Percentiles rank a stretch among this genome's conserved stretches.
phyloP scores from a whole-genome alignment of 306 rosid species.

The Luffa acutangula region DNA sequence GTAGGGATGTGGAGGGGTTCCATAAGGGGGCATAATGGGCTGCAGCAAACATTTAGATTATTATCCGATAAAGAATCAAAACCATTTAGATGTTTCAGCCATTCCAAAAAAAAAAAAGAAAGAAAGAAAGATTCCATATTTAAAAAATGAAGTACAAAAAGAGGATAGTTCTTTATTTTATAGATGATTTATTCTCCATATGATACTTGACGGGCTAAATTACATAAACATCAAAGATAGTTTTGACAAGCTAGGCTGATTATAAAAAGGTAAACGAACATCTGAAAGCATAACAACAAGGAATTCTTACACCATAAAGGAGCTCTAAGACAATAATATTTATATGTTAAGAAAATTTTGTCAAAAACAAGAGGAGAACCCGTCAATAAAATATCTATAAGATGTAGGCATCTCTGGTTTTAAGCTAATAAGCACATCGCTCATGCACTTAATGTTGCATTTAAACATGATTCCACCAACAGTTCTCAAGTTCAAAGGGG shows the following conservation, averaged over 20 bases:
- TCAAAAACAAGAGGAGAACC: neutral
- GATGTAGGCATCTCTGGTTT: neutral
- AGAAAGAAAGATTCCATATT: too few relatives aligned
- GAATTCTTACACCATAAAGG: neutral
- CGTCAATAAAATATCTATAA: neutral
- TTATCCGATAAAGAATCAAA: neutral
- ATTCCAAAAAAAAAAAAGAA: neutral
- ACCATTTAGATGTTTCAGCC: neutral
- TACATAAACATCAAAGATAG: neutral
- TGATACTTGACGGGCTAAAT: neutral
- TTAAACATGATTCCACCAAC: neutral
- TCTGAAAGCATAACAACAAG: neutral
- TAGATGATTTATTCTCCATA: neutral
- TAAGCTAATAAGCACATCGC: neutral
- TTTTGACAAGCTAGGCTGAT: neutral
- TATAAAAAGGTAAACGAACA: neutral
- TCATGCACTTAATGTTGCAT: neutral
- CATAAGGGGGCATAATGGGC: slow-evolving; percentile 98
- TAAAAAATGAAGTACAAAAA: neutral
- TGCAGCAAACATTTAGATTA: slow-evolving; percentile 30
- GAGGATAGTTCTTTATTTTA: neutral
- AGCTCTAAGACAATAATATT: neutral
- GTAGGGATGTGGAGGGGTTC: slow-evolving; percentile 94
- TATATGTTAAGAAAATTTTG: neutral
- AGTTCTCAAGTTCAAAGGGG: neutral